A percentile compares a stretch with the other conserved stretches of the same genome.
phyloP scores from a whole-genome alignment of 805 yeast species.

The Zygosaccharomyces rouxii region DNA sequence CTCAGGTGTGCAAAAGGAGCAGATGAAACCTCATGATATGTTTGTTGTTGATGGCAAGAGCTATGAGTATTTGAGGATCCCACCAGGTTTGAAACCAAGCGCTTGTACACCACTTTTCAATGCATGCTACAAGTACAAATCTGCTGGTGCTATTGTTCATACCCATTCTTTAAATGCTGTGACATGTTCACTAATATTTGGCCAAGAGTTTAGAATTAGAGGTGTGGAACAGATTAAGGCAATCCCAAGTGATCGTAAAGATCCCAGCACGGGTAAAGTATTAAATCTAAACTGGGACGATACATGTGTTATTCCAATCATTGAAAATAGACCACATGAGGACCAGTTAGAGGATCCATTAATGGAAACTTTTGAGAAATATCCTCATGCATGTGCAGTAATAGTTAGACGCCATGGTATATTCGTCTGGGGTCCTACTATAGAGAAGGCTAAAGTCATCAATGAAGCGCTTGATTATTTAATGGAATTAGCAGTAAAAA shows the following conservation, averaged over 20 bases:
- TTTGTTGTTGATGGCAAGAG: conserved; percentile 60
- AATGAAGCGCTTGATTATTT: conserved; percentile 92
- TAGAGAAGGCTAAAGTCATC: conserved; percentile 88
- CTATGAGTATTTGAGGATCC: conserved; percentile 53
- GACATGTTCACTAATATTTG: conserved; percentile 65
- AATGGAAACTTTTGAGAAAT: conserved; percentile 55
- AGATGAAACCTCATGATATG: conserved; percentile 76
- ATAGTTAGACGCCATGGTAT: conserved; percentile 91
- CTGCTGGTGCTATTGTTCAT: conserved; percentile 90
- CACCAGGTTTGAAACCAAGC: conserved; percentile 71
- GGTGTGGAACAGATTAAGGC: conserved; percentile 93
- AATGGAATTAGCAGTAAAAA: conserved; percentile 76
- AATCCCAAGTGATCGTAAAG: conserved; percentile 60
- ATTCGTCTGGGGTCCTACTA: conserved; percentile 92
- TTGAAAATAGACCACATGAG: conserved; percentile 86
- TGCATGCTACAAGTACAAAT: conserved; percentile 60
- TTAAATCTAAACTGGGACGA: conserved; percentile 72
- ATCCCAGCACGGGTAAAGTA: conserved; percentile 35
- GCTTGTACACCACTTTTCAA: conserved; percentile 89
- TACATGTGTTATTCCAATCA: conserved; percentile 78
- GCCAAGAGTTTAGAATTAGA: conserved; percentile 66
- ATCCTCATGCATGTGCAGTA: conserved; percentile 81
- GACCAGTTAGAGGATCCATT: conserved; percentile 71
- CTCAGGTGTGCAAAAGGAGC: conserved; percentile 93
- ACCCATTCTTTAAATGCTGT: conserved; percentile 92